Conservation (phyloP, 2,329 filamentous ascomycete species). For the Ophiocordyceps camponoti-floridani region DNA sequence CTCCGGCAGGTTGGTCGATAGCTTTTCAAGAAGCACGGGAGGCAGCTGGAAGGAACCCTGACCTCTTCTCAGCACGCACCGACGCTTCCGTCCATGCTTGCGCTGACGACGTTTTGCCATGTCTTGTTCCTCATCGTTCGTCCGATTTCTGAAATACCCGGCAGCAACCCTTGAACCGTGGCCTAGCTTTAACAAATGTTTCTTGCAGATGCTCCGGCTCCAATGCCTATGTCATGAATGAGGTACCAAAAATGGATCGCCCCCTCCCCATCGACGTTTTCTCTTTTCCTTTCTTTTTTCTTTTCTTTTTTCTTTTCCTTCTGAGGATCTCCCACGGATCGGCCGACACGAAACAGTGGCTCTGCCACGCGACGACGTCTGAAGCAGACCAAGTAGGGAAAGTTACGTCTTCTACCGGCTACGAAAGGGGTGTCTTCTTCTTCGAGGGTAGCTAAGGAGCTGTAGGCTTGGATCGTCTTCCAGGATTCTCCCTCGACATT, state of each 20-base stretch:
- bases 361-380: background rate
- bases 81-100: slow-evolving; percentile 1
- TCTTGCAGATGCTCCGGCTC: slow-evolving; percentile 2
- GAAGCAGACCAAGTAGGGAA: background rate
- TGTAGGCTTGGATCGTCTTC: slow-evolving; percentile 3
- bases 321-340: background rate
- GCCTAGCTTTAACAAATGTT: slow-evolving; percentile 1
- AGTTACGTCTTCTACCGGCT: slow-evolving; percentile 1
- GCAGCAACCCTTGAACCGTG: slow-evolving; percentile 1
- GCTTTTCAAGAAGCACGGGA: slow-evolving; percentile 3
- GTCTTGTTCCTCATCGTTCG: slow-evolving; percentile 1
- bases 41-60: background rate
- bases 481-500: background rate
- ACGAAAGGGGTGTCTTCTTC: background rate
- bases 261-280: background rate
- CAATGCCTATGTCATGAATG: slow-evolving; percentile 2
- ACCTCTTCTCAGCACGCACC: background rate
- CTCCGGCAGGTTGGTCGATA: slow-evolving; percentile 17
- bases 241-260: slow-evolving; percentile 1
- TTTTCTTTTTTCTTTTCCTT: background rate
- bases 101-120: background rate
- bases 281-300: background rate
- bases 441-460: slow-evolving; percentile 1
- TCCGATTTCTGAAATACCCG: slow-evolving; percentile 1
- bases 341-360: background rate